Evolutionary conservation across 257 asterid genomes (phyloP).

Genomic region (Primulina tabacum): DNA sequence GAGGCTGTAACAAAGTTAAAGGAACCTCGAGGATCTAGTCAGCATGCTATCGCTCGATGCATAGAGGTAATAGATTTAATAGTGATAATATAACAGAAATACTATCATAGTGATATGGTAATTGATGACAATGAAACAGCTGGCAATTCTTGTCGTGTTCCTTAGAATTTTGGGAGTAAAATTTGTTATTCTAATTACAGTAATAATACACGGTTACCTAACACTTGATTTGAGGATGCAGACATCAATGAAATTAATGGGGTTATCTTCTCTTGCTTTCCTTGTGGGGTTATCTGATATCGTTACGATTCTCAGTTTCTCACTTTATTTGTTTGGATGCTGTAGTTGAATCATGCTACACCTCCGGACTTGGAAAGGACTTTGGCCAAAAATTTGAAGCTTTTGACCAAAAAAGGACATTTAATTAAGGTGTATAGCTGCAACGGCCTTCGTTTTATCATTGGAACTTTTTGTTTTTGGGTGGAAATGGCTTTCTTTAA

Average conservation of each 20-base stretch:
- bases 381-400: constrained; percentile 65
- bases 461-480: not conserved
- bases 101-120: constrained; percentile 1
- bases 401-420: constrained; percentile 63
- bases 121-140: constrained; percentile 1
- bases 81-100: not conserved
- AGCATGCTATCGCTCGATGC: constrained; percentile 55
- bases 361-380: constrained; percentile 61
- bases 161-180: constrained; percentile 6
- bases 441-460: not conserved
- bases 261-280: not conserved
- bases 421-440: constrained; percentile 59
- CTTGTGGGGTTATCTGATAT: not conserved
- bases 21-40: constrained; percentile 90
- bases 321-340: constrained; percentile 24
- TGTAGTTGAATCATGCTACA: constrained; percentile 58
- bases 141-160: constrained; percentile 1
- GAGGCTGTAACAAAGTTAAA: constrained; percentile 84
- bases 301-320: constrained; percentile 7
- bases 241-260: not conserved
- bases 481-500: not conserved
- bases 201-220: not conserved
- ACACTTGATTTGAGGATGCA: constrained; percentile 5
- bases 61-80: constrained; percentile 55
- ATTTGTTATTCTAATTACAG: not conserved